Conservation (phyloP, 768 basidiomycete genomes). For the Termitomyces sp. region DNA sequence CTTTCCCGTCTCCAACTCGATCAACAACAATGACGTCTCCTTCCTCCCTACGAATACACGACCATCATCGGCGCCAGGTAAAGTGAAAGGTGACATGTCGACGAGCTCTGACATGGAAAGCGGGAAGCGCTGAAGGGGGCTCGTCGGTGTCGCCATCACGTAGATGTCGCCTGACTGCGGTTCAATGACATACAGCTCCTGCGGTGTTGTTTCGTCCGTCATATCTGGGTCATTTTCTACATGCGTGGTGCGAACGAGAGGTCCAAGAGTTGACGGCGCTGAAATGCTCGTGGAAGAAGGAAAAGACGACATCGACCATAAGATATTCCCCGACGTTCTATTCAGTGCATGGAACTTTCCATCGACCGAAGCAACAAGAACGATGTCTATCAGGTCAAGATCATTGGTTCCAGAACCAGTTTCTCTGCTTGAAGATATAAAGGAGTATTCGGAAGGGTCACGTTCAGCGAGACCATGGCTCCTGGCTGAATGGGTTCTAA, state of each 20-base stretch:
- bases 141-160: conserved; percentile 66
- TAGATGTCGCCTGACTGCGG: conserved; percentile 94
- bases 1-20: conserved; percentile 77
- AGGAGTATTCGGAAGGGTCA: conserved; percentile 14
- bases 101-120: conserved; percentile 92
- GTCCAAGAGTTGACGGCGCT: conserved; percentile 55
- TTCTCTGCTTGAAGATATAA: conserved; percentile 15
- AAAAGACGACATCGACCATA: conserved; percentile 86
- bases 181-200: conserved; percentile 90
- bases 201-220: conserved; percentile 44
- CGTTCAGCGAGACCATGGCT: conserved; percentile 26
- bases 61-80: conserved; percentile 54
- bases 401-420: conserved; percentile 31
- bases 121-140: conserved; percentile 82
- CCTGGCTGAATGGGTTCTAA: conserved; percentile 18
- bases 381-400: conserved; percentile 71
- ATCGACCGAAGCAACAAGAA: conserved; percentile 90
- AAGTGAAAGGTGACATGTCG: conserved; percentile 82
- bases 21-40: conserved; percentile 74
- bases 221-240: conserved; percentile 53
- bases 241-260: conserved; percentile 74
- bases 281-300: conserved; percentile 35
- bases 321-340: conserved; percentile 70
- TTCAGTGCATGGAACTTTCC: conserved; percentile 94
- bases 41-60: conserved; percentile 89